Base-by-base conservation (phyloP, 164 flowering plant genomes). In the Tetracentron sinense region DNA sequence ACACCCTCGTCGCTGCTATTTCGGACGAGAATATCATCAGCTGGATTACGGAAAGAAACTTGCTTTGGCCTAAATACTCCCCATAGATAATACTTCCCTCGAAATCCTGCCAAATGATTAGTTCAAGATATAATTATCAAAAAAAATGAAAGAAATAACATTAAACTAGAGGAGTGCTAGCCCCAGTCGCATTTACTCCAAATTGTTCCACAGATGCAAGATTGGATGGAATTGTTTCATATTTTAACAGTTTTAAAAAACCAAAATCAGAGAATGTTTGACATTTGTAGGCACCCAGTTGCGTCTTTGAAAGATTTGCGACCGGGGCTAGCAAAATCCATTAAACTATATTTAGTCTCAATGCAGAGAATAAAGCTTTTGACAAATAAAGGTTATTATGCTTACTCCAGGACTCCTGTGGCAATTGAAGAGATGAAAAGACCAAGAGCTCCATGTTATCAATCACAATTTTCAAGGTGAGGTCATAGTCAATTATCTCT, bases 381-480 rank as follows among this genome's bases (percentile, higher is more conserved):
- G 44, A 38, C 44, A 12, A 10, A 38, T 4, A 20, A 8, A 20
- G 16, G 33, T 63, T 60, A 27, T 20, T 42, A 19, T 54, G 54
- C 79, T 66, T 73, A 79, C 82, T 75, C 60, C 69, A 61, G 62
- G 68, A 58, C 20, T 42, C 54, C 15, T 42, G 27, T 16, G 82
- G 79, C 57, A 79, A 59, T 49, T 66, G 66, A 28, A n/a, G 28
- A 26, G 82, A 79, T 19, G 77, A 51, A 65, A 71, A 73, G n/a
- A 75, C 51, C 29, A 75, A 62, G 21, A 79, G 74, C 52, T 75
- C 77, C 1, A 48, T 67, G 30, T 68, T 38, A 35, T 52, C 69
- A 55, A 71, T 19, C n/a, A 48, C 29, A 27, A 63, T 61, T 54
- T 54, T 73, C 22, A 79, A 21, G 20, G 72, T 66, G 17, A 71